Base-by-base conservation (phyloP, 2,329 filamentous ascomycete species). In the Trichoderma sp. region DNA sequence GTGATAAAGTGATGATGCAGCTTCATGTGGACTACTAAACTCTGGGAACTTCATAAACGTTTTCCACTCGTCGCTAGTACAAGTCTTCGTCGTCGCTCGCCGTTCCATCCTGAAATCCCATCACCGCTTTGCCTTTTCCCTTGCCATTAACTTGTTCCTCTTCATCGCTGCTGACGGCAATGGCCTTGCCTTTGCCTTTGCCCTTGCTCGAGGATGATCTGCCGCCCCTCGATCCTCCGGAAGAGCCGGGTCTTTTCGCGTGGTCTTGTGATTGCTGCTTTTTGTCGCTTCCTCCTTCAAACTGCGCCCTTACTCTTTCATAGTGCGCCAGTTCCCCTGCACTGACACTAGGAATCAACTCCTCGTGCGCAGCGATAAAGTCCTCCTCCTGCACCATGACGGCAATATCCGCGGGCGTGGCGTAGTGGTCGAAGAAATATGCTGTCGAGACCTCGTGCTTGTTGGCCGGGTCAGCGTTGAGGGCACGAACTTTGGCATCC, bases 401-500 rank as follows among this genome's bases (percentile, higher is more conserved):
- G 30, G 91, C 89, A 1, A 95, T 89, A 78, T 99, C 96, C 61
- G 93, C 92, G 12, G 91, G 87, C 0, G 89, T 93, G 15, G 95
- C 94, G 75, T 93, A 86, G 82, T 98, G 95, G 79, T 99, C 96
- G 80, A 99, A 99, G 84, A 95, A 99, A 82, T 96, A 95, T 0
- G 95, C 95, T 2, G 95, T 97, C 2, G 92, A 93, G 74, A 98
- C 87, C 84, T 57, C 85, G 83, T 62, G 77, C 47, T 76, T 73
- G 6, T 75, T 77, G n/a, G 76, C 78, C 4, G 80, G 79, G 58
- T 82, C 81, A 3, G 83, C 80, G 77, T 93, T 93, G 80, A 97
- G 85, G 5, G 86, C 85, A 26, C 88, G 87, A 75, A 99, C 92
- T 81, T 96, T 96, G 65, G 89, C 86, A 80, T 99, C 96, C 3